Evolutionary conservation across 2,329 filamentous ascomycete genomes (phyloP), one percentile per base, ranked within the genome.

Genomic region (Orbilia oligospora): DNA sequence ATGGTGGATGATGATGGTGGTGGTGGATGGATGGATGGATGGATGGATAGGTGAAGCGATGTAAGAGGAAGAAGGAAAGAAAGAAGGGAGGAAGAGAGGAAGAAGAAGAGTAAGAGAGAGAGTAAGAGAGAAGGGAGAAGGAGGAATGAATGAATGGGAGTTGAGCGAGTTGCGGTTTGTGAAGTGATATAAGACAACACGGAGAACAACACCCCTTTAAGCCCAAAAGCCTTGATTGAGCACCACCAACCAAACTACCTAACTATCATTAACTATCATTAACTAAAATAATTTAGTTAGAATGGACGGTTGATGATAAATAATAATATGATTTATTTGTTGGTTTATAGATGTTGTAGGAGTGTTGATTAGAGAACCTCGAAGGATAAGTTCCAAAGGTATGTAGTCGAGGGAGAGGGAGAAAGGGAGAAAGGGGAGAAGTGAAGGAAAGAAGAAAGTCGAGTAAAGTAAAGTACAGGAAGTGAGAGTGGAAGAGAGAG

Each of bases 351-450:
- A 33, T 33, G 27, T 56, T 33, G 51, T 30, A 58, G 10, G 36
- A 92, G 86, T n/a, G n/a, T n/a, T n/a, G n/a, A n/a, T n/a, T 41
- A 88, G 44, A 38, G 9, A 41, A 41, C 1, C 38, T 3, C 38
- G 12, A n/a, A 44, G 38, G 86, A 30, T 91, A 87, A 1, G 88
- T 88, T 75, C 88, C 53, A 69, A 20, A 71, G 63, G 20, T 66
- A 58, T 68, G 38, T 79, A 66, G 49, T 65, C 53, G 22, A 79
- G 81, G 5, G 64, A 27, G 16, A 73, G 53, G 22, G 10, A 38
- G 30, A 30, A 38, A 38, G 53, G 66, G 30, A 76, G 65, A 9
- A 61, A 65, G 49, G 80, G 76, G 18, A 73, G 73, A n/a, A n/a
- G n/a, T n/a, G n/a, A n/a, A n/a, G n/a, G n/a, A n/a, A n/a, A n/a